Evolutionary conservation across 371 early-diverging fungal species (phyloP).

Genomic region (Phascolomyces articulosus): DNA sequence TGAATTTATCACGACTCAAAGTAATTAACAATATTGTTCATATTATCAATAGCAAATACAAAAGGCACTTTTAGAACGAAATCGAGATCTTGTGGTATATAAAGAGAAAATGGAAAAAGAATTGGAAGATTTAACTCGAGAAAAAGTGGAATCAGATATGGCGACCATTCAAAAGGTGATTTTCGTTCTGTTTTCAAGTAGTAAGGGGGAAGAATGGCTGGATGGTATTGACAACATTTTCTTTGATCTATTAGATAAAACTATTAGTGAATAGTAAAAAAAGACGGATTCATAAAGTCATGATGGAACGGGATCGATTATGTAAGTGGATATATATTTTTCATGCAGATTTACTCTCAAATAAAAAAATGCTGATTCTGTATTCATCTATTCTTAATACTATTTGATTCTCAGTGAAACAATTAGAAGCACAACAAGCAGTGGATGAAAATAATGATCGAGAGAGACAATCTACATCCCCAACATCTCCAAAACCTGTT

Average conservation of each 20-base stretch:
- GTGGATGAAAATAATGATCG: background rate
- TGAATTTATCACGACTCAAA: too few relatives aligned
- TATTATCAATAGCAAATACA: constrained; percentile 2
- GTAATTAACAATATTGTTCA: too few relatives aligned
- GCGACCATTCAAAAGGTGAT: constrained; percentile 11
- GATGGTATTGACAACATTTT: background rate
- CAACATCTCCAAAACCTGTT: background rate
- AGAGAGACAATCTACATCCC: background rate
- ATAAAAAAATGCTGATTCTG: too few relatives aligned
- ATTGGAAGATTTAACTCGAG: constrained; percentile 8
- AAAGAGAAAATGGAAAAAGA: constrained; percentile 10
- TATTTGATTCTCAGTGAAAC: background rate
- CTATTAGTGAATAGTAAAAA: constrained; percentile 18
- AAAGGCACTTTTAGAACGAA: constrained; percentile 8
- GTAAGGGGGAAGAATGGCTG: background rate
- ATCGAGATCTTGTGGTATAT: constrained; percentile 9
- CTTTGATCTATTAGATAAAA: constrained; percentile 7
- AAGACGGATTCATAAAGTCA: constrained; percentile 8
- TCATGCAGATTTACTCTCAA: too few relatives aligned
- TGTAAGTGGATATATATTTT: background rate
- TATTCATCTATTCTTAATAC: background rate
- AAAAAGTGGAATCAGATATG: constrained; percentile 17
- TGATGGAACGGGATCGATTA: constrained; percentile 7
- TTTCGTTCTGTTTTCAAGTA: too few relatives aligned
- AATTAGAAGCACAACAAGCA: background rate